Conservation (phyloP, 139 green algal species). For the Microglena sp. region DNA sequence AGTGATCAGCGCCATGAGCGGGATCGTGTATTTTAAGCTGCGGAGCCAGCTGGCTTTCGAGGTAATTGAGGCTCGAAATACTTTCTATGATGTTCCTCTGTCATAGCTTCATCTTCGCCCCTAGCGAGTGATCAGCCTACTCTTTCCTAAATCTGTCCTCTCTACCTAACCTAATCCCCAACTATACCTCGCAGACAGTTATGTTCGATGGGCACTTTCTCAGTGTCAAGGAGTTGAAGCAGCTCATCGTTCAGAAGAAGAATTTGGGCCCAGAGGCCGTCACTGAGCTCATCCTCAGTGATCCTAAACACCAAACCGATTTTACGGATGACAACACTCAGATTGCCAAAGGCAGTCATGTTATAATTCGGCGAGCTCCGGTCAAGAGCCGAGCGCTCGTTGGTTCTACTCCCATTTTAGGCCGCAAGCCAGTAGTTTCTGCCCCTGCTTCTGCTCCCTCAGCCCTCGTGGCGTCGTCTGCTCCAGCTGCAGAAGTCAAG, state of each 20-base stretch:
- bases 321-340: conserved; percentile 50
- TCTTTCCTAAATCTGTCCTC: too few relatives aligned
- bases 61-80: too few relatives aligned
- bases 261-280: conserved; percentile 47
- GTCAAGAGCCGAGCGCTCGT: background rate
- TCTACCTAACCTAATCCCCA: too few relatives aligned
- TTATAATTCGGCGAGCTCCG: conserved; percentile 57
- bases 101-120: too few relatives aligned
- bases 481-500: too few relatives aligned
- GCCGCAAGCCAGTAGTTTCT: too few relatives aligned
- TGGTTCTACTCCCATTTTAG: background rate
- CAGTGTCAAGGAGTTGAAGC: conserved; percentile 64
- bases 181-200: too few relatives aligned
- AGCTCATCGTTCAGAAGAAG: conserved; percentile 54
- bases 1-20: conserved; percentile 20
- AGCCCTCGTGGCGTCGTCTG: too few relatives aligned
- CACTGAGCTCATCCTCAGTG: conserved; percentile 51
- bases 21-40: conserved; percentile 62
- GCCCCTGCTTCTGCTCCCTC: too few relatives aligned
- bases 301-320: conserved; percentile 43
- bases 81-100: too few relatives aligned
- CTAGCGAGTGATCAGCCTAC: too few relatives aligned
- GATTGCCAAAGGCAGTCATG: conserved; percentile 48
- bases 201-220: conserved; percentile 67
- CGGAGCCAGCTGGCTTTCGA: conserved; percentile 41